phyloP scores from a whole-genome alignment of 169 alveolate genomes.

The Eimeria zaria region DNA sequence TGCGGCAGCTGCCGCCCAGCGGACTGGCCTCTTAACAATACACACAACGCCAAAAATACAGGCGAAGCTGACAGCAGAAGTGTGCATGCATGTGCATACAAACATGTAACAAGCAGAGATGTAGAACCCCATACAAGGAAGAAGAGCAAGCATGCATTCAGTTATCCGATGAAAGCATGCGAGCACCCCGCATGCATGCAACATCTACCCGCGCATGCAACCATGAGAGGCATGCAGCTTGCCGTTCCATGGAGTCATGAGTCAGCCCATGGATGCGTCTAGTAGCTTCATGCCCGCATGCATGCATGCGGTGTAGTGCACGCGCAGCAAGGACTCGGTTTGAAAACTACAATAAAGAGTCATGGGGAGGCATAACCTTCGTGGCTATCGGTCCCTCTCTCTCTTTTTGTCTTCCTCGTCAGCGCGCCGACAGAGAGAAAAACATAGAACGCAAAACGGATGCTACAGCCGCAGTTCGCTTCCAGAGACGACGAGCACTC shows the following conservation, averaged over 20 bases:
- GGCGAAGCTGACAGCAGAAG: background rate
- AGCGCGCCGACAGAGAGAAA: background rate
- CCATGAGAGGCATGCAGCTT: background rate
- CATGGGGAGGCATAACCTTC: conserved; percentile 7
- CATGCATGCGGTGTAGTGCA: background rate
- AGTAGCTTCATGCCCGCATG: background rate
- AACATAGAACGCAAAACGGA: background rate
- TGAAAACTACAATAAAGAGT: conserved; percentile 25
- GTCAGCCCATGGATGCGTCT: background rate
- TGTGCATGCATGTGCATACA: background rate
- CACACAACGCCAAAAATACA: background rate
- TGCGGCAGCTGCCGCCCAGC: background rate
- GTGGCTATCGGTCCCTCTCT: conserved; percentile 52
- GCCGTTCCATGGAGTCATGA: background rate
- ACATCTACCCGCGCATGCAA: background rate
- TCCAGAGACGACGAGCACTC: background rate
- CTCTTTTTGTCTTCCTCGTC: conserved; percentile 59
- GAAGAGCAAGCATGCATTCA: background rate
- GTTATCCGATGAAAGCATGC: background rate
- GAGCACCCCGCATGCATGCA: background rate
- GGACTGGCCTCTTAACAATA: background rate
- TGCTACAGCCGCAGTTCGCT: background rate
- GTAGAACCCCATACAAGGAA: background rate
- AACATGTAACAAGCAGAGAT: background rate
- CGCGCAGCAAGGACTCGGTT: conserved; percentile 50